Evolutionary conservation across 2,329 filamentous ascomycete genomes (phyloP), one percentile per base, ranked within the genome.

Genomic region (Rhytidhysteron rufulum): DNA sequence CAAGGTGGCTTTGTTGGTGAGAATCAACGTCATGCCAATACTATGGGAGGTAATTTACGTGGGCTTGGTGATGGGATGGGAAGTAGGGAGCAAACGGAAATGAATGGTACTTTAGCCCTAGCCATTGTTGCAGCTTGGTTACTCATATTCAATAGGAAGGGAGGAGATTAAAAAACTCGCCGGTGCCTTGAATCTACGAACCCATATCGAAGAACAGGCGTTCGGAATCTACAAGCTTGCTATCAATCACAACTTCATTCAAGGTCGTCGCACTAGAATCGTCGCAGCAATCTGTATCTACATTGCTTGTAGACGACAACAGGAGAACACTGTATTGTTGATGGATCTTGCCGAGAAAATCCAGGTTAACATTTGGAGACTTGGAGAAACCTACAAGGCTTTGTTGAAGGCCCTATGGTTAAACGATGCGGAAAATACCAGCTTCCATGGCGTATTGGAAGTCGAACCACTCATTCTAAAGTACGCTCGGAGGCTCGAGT

Each of bases 251-350:
- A 81, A 58, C 77, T 86, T 69, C 42, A 54, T 63, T 18, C 57
- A 61, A 43, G 93, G 93, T 51, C 86, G 93, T 42, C 85, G 85
- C 15, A 85, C 89, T 35, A 81, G 85, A 47, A 88, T 86, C 39
- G 90, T 97, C 8, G 86, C 87, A 20, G 88, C 88, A n/a, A 86
- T 94, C 20, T 91, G 87, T 59, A 75, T 98, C 21, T 98, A 97
- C 54, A 85, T 88, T 40, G 88, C 88, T 11, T 95, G 88, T 58
- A 82, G 93, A 45, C 80, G 85, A 39, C 81, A 87, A 46, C 79
- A 80, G 31, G 82, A 83, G 18, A 95, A 93, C 60, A 86, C 84
- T 31, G 77, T 93, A 51, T 90, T 98, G 85, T 77, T 98, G 31
- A 97, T 98, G 62, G 93, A 98, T 62, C 82, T 98, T 59, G 88